These are phyloP conservation scores for Phialophora macrospora DNA, from an alignment of 2,329 filamentous ascomycete genomes.

Conservation along the genomic window DNA sequence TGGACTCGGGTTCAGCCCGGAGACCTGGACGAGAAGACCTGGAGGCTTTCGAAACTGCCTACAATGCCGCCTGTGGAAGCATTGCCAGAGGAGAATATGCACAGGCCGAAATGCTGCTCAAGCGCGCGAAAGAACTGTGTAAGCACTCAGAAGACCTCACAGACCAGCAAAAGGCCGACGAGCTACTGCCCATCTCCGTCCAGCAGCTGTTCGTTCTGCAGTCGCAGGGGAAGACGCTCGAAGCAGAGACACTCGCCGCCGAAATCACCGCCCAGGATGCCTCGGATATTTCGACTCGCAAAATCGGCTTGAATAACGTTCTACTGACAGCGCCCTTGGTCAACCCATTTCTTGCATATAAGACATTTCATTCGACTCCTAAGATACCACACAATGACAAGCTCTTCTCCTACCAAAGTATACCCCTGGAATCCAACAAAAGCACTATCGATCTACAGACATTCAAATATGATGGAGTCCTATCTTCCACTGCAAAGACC, in stretches of 20 bases:
- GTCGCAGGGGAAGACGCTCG: constrained; percentile 59
- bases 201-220: constrained; percentile 66
- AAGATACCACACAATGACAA: constrained; percentile 58
- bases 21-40: constrained; percentile 63
- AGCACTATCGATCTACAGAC: constrained; percentile 63
- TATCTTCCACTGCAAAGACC: constrained; percentile 55
- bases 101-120: constrained; percentile 63
- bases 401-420: constrained; percentile 64
- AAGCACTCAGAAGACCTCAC: constrained; percentile 63
- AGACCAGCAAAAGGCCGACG: constrained; percentile 63
- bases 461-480: constrained; percentile 64
- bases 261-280: constrained; percentile 60
- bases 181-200: constrained; percentile 64
- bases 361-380: constrained; percentile 59
- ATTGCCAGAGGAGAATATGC: constrained; percentile 65
- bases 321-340: constrained; percentile 54
- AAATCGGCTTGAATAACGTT: constrained; percentile 65
- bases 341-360: constrained; percentile 65
- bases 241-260: constrained; percentile 59
- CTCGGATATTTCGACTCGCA: constrained; percentile 62
- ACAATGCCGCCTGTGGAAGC: constrained; percentile 67
- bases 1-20: constrained; percentile 57
- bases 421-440: constrained; percentile 59
- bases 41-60: constrained; percentile 68
- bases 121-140: constrained; percentile 65